Evolutionary conservation across 2,329 filamentous ascomycete genomes (phyloP), one percentile per base, ranked within the genome.

Genomic region (Ophiostoma australiae): DNA sequence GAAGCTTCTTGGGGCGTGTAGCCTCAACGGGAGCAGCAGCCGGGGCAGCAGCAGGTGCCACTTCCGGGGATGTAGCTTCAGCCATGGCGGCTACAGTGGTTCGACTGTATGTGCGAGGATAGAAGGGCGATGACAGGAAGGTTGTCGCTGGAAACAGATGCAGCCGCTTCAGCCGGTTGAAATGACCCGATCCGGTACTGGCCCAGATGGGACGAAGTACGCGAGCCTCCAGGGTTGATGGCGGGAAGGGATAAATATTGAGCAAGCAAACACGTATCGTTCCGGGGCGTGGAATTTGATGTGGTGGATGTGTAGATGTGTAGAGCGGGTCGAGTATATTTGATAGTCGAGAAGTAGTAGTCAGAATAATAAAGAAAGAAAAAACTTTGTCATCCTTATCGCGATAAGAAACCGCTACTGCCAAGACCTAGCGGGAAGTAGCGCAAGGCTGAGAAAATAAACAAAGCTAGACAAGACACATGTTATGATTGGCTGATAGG

Each of bases 1-100:
- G 88, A 31, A 97, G 82, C 79, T 94, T 97, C 70, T 77, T 79
- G 35, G 76, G 75, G 48, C 41, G 71, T 17, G 69, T 67, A 3
- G 27, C 48, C 4, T 72, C 41, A n/a, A 20, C 31, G 17, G 73
- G 69, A 1, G 70, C 44, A 20, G 71, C 69, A 10, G 73, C 35
- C 48, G 71, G 37, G 39, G 65, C 2, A 27, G 65, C 33, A 52
- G 65, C 27, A 55, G 73, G 69, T 0, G 70, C 27, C 15, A 5
- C 58, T 33, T 63, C 27, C 15, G 27, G 48, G 5, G 39, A 15
- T 27, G 73, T 67, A 1, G 69, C 52, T 8, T 73, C 58, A 11
- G 73, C 55, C 65, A 70, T 73, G 11, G 73, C 68, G 20, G 67
- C n/a, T n/a, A 17, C 67, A 13, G 66, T 23, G 70, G 27, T 70